Base-by-base conservation (phyloP, 768 basidiomycete species). In the Tricholoma bakamatsutake region DNA sequence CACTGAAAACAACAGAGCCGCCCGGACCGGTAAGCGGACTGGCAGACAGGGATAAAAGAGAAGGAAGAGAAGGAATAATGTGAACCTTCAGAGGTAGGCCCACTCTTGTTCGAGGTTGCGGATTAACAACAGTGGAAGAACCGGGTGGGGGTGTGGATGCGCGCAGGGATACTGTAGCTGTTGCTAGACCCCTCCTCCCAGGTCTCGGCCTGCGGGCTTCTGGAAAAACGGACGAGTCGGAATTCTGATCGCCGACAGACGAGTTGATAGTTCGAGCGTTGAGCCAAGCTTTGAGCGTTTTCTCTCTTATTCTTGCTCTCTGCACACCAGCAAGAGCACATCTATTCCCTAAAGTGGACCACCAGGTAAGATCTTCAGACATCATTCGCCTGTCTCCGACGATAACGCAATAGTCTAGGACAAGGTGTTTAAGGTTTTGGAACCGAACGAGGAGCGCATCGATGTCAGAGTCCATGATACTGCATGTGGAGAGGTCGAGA, bases 401-500 rank as follows among this genome's bases (percentile, higher is more conserved):
- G 10, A 84, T 63, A 2, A 75, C 68, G 62, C 88, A 90, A 5
- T 73, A 77, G 61, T 96, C 93, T 17, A 93, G 64, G 18, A 94
- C 73, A 40, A 97, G 71, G 62, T 90, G 82, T 56, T 76, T 71
- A 11, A 96, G 68, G 1, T 62, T 63, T 0, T 71, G 64, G 59
- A 88, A 81, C 6, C 73, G 76, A 4, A 72, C 69, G 0, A 88
- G 66, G 8, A 91, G 63, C 15, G 69, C 71, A 53, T 84, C 81
- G 37, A 89, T 63, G 46, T 88, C 83, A 0, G 65, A 54, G 52
- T 79, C 76, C 34, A 74, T 68, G 21, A 94, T 66, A 45, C 72
- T 72, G 59, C 83, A 87, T 0, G 89, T 89, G 0, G 89, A 88
- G 11, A 96, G 67, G 66, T 98, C 93, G 30, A 96, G 78, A 33